Evolutionary conservation across 192 early-diverging fungal genomes (phyloP).

Genomic region (Entomortierella beljakovae): DNA sequence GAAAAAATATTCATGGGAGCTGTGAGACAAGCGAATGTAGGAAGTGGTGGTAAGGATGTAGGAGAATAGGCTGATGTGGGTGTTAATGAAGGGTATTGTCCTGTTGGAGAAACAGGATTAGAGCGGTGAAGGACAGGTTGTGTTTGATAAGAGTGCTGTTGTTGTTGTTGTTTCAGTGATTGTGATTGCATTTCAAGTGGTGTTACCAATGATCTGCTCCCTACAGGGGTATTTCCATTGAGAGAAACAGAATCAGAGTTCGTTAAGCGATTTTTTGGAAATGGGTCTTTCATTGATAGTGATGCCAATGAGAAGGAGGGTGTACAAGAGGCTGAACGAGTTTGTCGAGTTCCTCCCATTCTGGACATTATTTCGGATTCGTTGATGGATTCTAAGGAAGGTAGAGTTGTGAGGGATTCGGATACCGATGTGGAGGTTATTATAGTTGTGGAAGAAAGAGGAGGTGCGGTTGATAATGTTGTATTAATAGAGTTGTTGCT

Average conservation of each 20-base stretch:
- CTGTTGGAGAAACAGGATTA: background rate
- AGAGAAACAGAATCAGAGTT: background rate
- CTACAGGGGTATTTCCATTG: too few species aligned
- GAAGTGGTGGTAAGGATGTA: conserved; percentile 6
- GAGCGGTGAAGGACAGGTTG: conserved; percentile 7
- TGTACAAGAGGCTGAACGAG: conserved; percentile 36
- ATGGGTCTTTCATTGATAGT: conserved; percentile 10
- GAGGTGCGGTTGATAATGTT: background rate
- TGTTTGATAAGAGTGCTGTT: background rate
- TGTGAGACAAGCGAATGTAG: background rate
- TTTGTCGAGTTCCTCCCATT: conserved; percentile 13
- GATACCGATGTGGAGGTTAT: background rate
- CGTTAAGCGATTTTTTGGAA: background rate
- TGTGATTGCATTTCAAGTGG: background rate
- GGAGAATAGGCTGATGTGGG: background rate
- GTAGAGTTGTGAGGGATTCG: background rate
- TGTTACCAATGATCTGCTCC: background rate
- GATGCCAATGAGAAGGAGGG: conserved; percentile 23
- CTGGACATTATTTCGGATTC: background rate
- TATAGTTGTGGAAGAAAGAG: background rate
- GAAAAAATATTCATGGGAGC: background rate
- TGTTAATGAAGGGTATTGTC: background rate
- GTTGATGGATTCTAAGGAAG: background rate
- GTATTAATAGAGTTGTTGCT: background rate
- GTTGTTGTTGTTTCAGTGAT: background rate